Percentiles rank a stretch among this genome's conserved stretches.
These are phyloP conservation scores for Penicillium atrosanguineum DNA, from an alignment of 495 filamentous ascomycete species.

Conservation along the genomic window DNA sequence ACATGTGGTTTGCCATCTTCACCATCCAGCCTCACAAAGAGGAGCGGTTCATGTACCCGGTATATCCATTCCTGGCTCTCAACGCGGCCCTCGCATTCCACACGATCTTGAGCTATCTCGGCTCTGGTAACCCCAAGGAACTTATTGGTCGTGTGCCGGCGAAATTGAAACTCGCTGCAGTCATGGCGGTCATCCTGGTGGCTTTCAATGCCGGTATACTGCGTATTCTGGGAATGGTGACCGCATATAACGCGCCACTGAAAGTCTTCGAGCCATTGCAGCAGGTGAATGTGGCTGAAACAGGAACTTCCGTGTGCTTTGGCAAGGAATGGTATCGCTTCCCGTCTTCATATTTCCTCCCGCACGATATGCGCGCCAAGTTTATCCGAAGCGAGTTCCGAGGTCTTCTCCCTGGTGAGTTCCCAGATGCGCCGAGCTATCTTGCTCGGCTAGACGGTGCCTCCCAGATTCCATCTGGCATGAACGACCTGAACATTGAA, in stretches of 20 bases:
- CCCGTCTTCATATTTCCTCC: constrained; percentile 88
- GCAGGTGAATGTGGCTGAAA: constrained; percentile 41
- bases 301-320: constrained; percentile 75
- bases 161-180: constrained; percentile 61
- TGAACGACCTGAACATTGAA: constrained; percentile 91
- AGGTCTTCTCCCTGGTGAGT: constrained; percentile 89
- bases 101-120: constrained; percentile 68
- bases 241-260: constrained; percentile 82
- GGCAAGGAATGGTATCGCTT: constrained; percentile 99
- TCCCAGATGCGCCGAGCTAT: constrained; percentile 64
- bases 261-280: constrained; percentile 65
- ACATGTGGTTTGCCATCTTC: constrained; percentile 93
- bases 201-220: constrained; percentile 64
- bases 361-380: constrained; percentile 71
- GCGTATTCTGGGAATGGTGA: constrained; percentile 76
- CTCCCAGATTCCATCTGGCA: constrained; percentile 74
- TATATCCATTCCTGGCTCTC: constrained; percentile 88
- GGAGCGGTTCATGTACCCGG: constrained; percentile 97
- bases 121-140: constrained; percentile 61
- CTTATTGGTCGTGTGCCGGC: constrained; percentile 67
- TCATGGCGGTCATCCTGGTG: constrained; percentile 51
- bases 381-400: constrained; percentile 88
- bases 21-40: constrained; percentile 94
- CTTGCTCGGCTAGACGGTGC: constrained; percentile 68
- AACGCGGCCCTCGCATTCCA: constrained; percentile 87